A percentile compares a stretch with the other conserved stretches of the same genome.
Evolutionary conservation across 2,329 filamentous ascomycete genomes (phyloP).

Genomic region (Pseudogymnoascus destructans): DNA sequence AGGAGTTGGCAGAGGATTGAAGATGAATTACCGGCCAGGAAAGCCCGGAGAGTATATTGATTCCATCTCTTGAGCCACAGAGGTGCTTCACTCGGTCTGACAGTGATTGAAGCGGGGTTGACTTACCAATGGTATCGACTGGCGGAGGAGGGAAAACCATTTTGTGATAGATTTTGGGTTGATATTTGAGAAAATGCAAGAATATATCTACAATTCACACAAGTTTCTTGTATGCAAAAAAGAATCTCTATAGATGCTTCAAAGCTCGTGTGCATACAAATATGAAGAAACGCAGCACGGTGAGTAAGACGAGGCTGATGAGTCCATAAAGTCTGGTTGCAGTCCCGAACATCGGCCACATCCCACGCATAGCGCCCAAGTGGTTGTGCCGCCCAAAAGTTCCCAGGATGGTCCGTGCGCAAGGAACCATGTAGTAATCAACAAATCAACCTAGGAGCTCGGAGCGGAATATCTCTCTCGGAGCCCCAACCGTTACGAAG

Average conservation of each 20-base stretch:
- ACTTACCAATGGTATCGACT: constrained; percentile 57
- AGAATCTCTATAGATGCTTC: neutral
- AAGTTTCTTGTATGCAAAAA: neutral
- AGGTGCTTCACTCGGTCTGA: neutral
- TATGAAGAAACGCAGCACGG: neutral
- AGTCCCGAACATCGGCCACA: constrained; percentile 5
- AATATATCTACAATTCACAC: constrained; percentile 1
- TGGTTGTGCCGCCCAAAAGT: constrained; percentile 2
- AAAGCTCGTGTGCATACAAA: neutral
- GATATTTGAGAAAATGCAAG: neutral
- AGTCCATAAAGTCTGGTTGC: constrained; percentile 3
- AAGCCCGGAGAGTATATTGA: neutral
- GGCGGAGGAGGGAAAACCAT: constrained; percentile 62
- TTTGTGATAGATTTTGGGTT: constrained; percentile 9
- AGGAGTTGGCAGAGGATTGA: neutral
- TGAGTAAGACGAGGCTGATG: constrained; percentile 8
- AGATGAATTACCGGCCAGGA: neutral
- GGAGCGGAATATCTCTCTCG: neutral
- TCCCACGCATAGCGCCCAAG: neutral
- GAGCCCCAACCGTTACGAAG: constrained; percentile 9
- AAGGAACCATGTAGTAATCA: neutral
- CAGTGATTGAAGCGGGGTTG: neutral
- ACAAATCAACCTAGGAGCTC: neutral
- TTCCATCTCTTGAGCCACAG: neutral
- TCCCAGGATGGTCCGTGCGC: neutral